Evolutionary conservation across 306 rosid genomes (phyloP).

Genomic region (Potentilla sterilis): DNA sequence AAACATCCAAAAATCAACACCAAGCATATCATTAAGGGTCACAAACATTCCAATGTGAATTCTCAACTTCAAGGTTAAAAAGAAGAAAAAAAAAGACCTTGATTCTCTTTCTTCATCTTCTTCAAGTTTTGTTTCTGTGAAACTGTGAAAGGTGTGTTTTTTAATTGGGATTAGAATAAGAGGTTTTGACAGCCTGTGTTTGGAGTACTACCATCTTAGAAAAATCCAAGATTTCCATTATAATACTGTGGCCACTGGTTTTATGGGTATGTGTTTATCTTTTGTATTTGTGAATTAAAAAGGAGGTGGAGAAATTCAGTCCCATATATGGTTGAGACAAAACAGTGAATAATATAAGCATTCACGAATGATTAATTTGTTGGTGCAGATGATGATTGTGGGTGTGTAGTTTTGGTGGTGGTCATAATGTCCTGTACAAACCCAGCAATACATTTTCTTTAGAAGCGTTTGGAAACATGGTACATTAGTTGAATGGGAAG

Average conservation of each 20-base stretch:
- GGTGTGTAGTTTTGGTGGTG: slow-evolving; percentile 46
- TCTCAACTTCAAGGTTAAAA: slow-evolving; percentile 33
- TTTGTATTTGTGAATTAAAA: slow-evolving; percentile 32
- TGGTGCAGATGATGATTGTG: slow-evolving; percentile 64
- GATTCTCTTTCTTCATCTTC: not conserved
- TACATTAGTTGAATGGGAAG: slow-evolving; percentile 24
- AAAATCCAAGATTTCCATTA: slow-evolving; percentile 57
- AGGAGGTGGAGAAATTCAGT: slow-evolving; percentile 20
- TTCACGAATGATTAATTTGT: slow-evolving; percentile 54
- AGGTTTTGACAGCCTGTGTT: slow-evolving; percentile 73
- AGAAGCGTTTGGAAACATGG: slow-evolving; percentile 19
- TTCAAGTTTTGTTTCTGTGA: not conserved
- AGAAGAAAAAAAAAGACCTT: not conserved
- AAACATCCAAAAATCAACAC: slow-evolving; percentile 25
- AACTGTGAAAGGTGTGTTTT: not conserved
- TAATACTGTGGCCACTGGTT: slow-evolving; percentile 50
- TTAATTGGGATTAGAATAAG: slow-evolving; percentile 45
- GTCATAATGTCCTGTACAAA: slow-evolving; percentile 38
- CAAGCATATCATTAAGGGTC: slow-evolving; percentile 23
- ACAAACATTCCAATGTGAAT: slow-evolving; percentile 42
- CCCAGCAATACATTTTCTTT: slow-evolving; percentile 38
- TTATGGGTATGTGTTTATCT: slow-evolving; percentile 32
- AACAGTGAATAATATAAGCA: slow-evolving; percentile 18
- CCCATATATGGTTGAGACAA: slow-evolving; percentile 25
- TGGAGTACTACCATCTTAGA: slow-evolving; percentile 54